Percentiles rank a stretch among this genome's conserved stretches.
Conservation (phyloP, 225 moss, liverwort and hornwort genomes). For the Thuidium tamariscinum region DNA sequence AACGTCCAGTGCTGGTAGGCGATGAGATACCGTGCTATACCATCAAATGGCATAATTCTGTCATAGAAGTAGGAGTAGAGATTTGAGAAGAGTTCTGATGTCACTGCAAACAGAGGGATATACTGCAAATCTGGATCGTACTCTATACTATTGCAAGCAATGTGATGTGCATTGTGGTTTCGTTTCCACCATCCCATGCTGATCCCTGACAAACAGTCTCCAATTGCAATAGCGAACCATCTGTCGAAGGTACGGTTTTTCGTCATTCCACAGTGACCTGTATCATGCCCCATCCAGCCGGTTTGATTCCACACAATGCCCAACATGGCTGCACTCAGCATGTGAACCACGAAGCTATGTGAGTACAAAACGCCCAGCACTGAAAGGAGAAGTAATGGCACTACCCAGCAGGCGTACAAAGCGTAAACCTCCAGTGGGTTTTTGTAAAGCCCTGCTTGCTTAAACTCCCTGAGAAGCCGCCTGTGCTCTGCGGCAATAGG, state of each 20-base stretch:
- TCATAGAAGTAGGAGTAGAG: conserved; percentile 86
- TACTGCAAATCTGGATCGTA: conserved; percentile 99
- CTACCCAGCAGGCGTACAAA: conserved; percentile 61
- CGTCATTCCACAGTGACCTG: conserved; percentile 85
- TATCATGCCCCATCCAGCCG: conserved; percentile 92
- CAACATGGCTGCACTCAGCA: conserved; percentile 59
- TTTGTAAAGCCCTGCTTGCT: conserved; percentile 72
- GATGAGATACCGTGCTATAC: conserved; percentile 59
- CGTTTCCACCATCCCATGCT: conserved; percentile 99
- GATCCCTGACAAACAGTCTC: conserved; percentile 80
- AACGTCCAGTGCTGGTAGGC: conserved; percentile 99
- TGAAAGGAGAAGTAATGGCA: conserved; percentile 56
- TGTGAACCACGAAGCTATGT: conserved; percentile 53
- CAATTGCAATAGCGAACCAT: conserved; percentile 64
- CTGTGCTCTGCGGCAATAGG: conserved; percentile 79
- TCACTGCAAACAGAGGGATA: conserved; percentile 85
- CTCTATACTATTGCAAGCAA: conserved; percentile 81
- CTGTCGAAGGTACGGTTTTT: conserved; percentile 47
- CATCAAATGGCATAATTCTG: conserved; percentile 77
- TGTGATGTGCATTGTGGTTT: conserved; percentile 95
- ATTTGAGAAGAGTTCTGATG: conserved; percentile 69
- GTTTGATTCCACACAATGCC: conserved; percentile 90
- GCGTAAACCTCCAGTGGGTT: conserved; percentile 72
- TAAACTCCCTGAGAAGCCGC: conserved; percentile 62
- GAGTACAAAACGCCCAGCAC: conserved; percentile 74